Percentiles rank a stretch among this genome's conserved stretches.
These are phyloP conservation scores for Yarrowia sp. DNA, from an alignment of 805 yeast genomes.

Conservation along the genomic window DNA sequence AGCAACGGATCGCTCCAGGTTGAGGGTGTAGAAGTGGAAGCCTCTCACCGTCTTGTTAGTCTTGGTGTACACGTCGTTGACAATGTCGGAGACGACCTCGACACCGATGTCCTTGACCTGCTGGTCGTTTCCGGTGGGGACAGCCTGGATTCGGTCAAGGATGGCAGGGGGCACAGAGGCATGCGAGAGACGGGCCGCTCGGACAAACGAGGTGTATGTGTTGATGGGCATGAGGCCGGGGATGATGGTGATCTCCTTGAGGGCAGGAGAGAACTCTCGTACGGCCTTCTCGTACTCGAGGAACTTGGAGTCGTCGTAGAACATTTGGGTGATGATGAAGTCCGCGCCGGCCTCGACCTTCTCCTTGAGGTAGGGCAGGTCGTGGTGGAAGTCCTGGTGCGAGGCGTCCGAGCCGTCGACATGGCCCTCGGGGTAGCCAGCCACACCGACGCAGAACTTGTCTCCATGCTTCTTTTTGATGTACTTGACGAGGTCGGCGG, in stretches of 20 bases:
- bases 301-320: conserved; percentile 82
- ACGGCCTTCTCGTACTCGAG: conserved; percentile 55
- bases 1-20: conserved; percentile 89
- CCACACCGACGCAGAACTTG: conserved; percentile 91
- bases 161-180: conserved; percentile 71
- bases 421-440: conserved; percentile 98
- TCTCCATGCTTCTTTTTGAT: conserved; percentile 70
- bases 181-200: conserved; percentile 87
- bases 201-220: conserved; percentile 72
- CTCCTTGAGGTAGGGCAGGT: conserved; percentile 75
- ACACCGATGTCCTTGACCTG: conserved; percentile 80
- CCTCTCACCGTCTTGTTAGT: conserved; percentile 67
- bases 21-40: conserved; percentile 88
- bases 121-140: conserved; percentile 68
- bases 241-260: conserved; percentile 54
- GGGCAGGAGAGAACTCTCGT: conserved; percentile 44
- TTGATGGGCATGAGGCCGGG: conserved; percentile 94
- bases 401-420: conserved; percentile 75
- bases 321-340: conserved; percentile 85
- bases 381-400: conserved; percentile 63
- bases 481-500: conserved; percentile 82
- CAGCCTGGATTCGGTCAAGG: conserved; percentile 53
- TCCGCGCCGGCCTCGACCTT: conserved; percentile 94
- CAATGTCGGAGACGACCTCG: conserved; percentile 62
- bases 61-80: conserved; percentile 52